These are phyloP conservation scores for Xylaria nigripes DNA, from an alignment of 495 filamentous ascomycete genomes.

Conservation along the genomic window DNA sequence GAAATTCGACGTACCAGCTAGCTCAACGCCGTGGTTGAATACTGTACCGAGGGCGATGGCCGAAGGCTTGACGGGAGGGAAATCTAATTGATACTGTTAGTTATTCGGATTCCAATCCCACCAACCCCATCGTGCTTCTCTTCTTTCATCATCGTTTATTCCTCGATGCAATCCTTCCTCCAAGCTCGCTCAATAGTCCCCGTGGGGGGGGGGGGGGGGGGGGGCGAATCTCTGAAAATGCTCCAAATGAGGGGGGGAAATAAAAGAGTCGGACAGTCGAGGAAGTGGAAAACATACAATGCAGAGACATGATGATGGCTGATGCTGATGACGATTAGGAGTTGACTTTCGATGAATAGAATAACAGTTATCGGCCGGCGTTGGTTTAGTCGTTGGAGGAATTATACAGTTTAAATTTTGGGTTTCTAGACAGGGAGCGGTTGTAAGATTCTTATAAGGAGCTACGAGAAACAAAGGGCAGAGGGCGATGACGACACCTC, in stretches of 20 bases:
- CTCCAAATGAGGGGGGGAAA: not conserved
- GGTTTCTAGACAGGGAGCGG: not conserved
- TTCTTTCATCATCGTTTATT: too few relatives aligned
- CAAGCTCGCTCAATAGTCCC: too few relatives aligned
- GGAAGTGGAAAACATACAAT: conserved; percentile 38
- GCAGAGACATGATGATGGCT: conserved; percentile 47
- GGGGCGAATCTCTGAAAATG: not conserved
- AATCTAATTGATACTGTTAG: conserved; percentile 48
- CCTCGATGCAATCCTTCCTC: too few relatives aligned
- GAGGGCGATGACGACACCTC: conserved; percentile 10
- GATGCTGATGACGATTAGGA: not conserved
- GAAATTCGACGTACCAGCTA: conserved; percentile 22
- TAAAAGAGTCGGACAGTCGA: not conserved
- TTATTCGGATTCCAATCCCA: not conserved
- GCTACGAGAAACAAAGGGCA: not conserved
- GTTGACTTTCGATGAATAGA: not conserved
- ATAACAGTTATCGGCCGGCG: not conserved
- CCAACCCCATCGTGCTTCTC: too few relatives aligned
- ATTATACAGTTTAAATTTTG: conserved; percentile 1
- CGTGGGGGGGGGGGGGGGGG: too few relatives aligned
- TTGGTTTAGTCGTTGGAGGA: not conserved
- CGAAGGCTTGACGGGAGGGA: conserved; percentile 94
- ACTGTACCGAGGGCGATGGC: conserved; percentile 91
- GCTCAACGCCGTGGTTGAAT: conserved; percentile 73
- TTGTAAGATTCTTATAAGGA: conserved; percentile 8